phyloP scores from a whole-genome alignment of 2,329 filamentous ascomycete species.

The Sphaerostilbella broomeana region DNA sequence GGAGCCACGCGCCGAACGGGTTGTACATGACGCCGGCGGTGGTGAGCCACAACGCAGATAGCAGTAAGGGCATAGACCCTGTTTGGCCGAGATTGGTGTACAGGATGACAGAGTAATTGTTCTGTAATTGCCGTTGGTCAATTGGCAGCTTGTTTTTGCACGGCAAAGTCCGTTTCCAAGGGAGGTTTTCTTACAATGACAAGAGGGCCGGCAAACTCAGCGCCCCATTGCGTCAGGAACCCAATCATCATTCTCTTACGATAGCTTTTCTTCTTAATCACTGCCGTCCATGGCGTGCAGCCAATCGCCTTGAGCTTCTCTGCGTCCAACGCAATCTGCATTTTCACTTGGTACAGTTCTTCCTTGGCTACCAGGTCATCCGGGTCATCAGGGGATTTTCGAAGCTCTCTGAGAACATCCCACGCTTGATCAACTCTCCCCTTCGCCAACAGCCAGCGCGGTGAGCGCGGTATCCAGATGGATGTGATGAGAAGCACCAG shows the following conservation, averaged over 20 bases:
- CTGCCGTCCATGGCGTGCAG: slow-evolving; percentile 36
- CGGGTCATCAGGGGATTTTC: slow-evolving; percentile 18
- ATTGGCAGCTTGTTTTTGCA: too few relatives aligned
- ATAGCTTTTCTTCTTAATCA: slow-evolving; percentile 41
- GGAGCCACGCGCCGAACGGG: slow-evolving; percentile 41
- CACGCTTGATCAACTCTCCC: slow-evolving; percentile 40
- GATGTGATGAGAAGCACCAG: slow-evolving; percentile 30
- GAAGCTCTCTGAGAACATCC: slow-evolving; percentile 33
- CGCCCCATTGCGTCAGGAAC: slow-evolving; percentile 47
- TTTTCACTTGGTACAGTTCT: slow-evolving; percentile 40
- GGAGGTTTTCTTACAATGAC: slow-evolving; percentile 36
- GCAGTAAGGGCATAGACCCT: slow-evolving; percentile 33
- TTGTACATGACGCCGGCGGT: slow-evolving; percentile 44
- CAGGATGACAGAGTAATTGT: slow-evolving; percentile 34
- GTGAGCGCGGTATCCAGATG: slow-evolving; percentile 34
- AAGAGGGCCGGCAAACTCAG: slow-evolving; percentile 45
- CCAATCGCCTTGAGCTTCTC: slow-evolving; percentile 33
- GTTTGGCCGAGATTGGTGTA: slow-evolving; percentile 35
- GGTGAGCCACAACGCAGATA: slow-evolving; percentile 35
- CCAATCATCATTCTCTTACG: slow-evolving; percentile 45
- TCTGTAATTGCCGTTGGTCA: too few relatives aligned
- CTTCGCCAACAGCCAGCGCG: slow-evolving; percentile 43
- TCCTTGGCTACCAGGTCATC: slow-evolving; percentile 37
- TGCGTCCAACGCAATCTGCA: slow-evolving; percentile 38
- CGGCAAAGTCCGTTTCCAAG: too few relatives aligned